Percentiles rank a stretch among this genome's conserved stretches.
These are phyloP conservation scores for Rutstroemia sp. DNA, from an alignment of 2,329 filamentous ascomycete species.

Conservation along the genomic window DNA sequence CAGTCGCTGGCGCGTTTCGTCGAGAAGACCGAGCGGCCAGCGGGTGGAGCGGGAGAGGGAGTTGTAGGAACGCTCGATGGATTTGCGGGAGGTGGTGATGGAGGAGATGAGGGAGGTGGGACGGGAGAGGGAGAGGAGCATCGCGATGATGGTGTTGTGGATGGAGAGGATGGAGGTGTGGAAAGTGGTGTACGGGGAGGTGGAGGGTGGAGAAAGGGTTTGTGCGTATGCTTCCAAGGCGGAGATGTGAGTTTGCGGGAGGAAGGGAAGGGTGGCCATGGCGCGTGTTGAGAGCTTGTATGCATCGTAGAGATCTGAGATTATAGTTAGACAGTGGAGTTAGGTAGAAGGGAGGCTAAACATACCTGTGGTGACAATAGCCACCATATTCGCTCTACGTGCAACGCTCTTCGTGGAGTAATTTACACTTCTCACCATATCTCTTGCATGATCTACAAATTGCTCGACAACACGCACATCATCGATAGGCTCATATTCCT, in stretches of 20 bases:
- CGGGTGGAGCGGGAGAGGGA: constrained; percentile 67
- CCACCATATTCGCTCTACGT: constrained; percentile 67
- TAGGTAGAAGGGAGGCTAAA: not conserved
- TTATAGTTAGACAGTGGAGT: constrained; percentile 23
- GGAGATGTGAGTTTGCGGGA: constrained; percentile 59
- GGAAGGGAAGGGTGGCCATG: constrained; percentile 51
- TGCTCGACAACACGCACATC: constrained; percentile 85
- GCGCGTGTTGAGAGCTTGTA: constrained; percentile 46
- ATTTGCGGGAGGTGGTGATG: constrained; percentile 66
- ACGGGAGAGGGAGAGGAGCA: constrained; percentile 70
- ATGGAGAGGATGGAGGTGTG: constrained; percentile 71
- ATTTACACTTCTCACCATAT: constrained; percentile 80
- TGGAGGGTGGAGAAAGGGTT: constrained; percentile 58
- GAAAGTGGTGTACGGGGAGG: constrained; percentile 65
- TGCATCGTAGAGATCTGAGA: constrained; percentile 62
- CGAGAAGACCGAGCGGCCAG: constrained; percentile 75
- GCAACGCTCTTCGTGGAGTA: constrained; percentile 76
- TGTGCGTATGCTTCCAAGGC: constrained; percentile 68
- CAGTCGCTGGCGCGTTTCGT: constrained; percentile 76
- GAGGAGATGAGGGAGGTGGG: constrained; percentile 71
- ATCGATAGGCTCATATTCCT: constrained; percentile 80
- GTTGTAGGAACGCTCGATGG: constrained; percentile 69
- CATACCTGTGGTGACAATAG: constrained; percentile 55
- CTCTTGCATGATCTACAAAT: constrained; percentile 83
- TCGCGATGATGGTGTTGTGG: constrained; percentile 76